Conservation (phyloP, 2,329 filamentous ascomycete species). For the Akanthomyces muscarius region DNA sequence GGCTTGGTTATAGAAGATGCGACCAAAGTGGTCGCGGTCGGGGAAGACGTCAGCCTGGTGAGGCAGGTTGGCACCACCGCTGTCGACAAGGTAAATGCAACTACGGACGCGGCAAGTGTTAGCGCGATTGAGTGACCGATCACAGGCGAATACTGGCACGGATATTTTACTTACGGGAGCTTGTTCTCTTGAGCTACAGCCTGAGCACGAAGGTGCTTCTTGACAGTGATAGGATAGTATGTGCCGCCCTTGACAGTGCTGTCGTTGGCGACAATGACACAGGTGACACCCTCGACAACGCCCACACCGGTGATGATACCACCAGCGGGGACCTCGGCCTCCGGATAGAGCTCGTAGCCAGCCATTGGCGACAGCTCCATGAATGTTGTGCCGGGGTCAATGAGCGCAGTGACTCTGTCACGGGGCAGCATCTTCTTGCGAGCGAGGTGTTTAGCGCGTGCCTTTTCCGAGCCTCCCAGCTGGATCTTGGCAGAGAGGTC, state of each 20-base stretch:
- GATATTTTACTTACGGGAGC: conserved; percentile 48
- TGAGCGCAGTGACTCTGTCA: conserved; percentile 79
- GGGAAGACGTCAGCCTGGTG: conserved; percentile 96
- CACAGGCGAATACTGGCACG: neutral
- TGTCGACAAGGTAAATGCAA: conserved; percentile 95
- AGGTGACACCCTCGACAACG: conserved; percentile 83
- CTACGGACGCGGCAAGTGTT: conserved; percentile 30
- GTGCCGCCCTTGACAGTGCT: conserved; percentile 96
- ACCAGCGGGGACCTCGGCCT: conserved; percentile 81
- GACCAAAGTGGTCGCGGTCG: conserved; percentile 89
- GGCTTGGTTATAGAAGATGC: conserved; percentile 98
- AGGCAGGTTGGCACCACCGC: conserved; percentile 89
- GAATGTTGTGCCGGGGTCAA: conserved; percentile 87
- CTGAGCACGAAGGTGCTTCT: conserved; percentile 93
- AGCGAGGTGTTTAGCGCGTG: conserved; percentile 79
- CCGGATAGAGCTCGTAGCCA: conserved; percentile 78
- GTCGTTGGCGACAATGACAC: conserved; percentile 92
- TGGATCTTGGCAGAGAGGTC: conserved; percentile 68
- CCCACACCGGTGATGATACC: conserved; percentile 93
- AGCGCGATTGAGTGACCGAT: neutral
- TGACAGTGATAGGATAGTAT: conserved; percentile 95
- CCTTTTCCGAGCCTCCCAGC: conserved; percentile 74
- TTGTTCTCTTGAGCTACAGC: conserved; percentile 86
- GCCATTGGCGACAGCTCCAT: conserved; percentile 92
- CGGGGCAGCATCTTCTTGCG: conserved; percentile 92